Percentiles rank a stretch among this genome's conserved stretches.
phyloP scores from a whole-genome alignment of 129 eudicot genomes.

The Pulicaria dysenterica region DNA sequence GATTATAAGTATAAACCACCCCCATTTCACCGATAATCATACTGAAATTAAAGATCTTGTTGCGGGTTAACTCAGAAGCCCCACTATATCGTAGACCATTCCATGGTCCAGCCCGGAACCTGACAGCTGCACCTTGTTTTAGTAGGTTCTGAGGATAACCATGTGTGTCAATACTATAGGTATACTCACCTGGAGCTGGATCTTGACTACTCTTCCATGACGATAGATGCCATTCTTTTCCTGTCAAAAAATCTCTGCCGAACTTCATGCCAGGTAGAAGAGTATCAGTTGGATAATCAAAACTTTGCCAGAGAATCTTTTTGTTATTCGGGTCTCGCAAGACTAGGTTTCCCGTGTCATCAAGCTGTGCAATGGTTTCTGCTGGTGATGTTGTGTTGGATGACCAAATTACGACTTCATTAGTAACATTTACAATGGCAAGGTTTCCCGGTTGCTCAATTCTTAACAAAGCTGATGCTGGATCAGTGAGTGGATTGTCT shows the following conservation, averaged over 20 bases:
- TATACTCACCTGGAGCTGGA: slow-evolving; percentile 26
- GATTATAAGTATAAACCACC: slow-evolving; percentile 3
- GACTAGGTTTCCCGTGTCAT: slow-evolving; percentile 28
- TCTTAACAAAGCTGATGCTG: slow-evolving; percentile 28
- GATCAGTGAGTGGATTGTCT: slow-evolving; percentile 20
- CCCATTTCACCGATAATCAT: slow-evolving; percentile 14
- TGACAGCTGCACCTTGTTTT: slow-evolving; percentile 2
- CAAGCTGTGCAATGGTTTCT: slow-evolving; percentile 23
- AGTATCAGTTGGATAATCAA: slow-evolving; percentile 36
- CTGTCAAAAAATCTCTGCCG: slow-evolving; percentile 16
- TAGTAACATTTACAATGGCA: slow-evolving; percentile 16
- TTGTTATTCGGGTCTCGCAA: background rate
- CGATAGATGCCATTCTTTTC: slow-evolving; percentile 21
- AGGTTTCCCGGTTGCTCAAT: slow-evolving; percentile 33
- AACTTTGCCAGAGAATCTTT: slow-evolving; percentile 29
- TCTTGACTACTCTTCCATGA: slow-evolving; percentile 27
- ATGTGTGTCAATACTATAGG: slow-evolving; percentile 9
- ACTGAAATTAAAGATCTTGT: background rate
- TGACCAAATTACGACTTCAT: slow-evolving; percentile 32
- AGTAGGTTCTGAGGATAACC: slow-evolving; percentile 29
- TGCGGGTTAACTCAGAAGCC: background rate
- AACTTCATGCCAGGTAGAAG: slow-evolving; percentile 29
- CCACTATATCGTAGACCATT: slow-evolving; percentile 22
- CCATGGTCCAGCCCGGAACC: slow-evolving; percentile 33
- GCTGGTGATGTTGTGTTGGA: slow-evolving; percentile 23